Evolutionary conservation across 768 basidiomycete genomes (phyloP), one percentile per base, ranked within the genome.

Genomic region (Suillus spraguei): DNA sequence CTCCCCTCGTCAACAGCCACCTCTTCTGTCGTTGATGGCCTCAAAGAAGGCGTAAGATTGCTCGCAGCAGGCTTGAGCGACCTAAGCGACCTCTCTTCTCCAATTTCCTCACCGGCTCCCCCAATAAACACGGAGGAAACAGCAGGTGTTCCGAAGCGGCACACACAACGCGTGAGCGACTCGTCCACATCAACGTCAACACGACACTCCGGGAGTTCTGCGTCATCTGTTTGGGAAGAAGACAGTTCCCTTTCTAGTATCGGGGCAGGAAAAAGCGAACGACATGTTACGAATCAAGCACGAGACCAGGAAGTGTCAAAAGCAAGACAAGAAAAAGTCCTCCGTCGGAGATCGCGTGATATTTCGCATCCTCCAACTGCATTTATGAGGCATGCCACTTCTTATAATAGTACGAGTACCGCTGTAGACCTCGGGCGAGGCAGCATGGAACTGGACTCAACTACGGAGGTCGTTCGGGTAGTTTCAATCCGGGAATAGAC

Each of bases 21-120:
- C 16, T 74, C 78, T 16, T 75, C 79, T 1, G 73, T 85, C 28
- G 69, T 90, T 0, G 87, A 86, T 66, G 87, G 86, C 7, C 80
- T 91, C 67, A 85, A 83, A 67, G 89, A 86, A 67, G 84, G 89
- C 16, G 86, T 90, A 4, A 79, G 88, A 41, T 76, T 90, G 54
- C 75, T 92, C 36, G 80, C 84, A 5, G 82, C 84, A 0, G 85
- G 73, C 32, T 74, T 77, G 53, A 71, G 66, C 38, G 79, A 78
- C 35, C 64, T 79, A 22, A 46, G 71, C 61, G 59, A 65, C 68
- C 16, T 65, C 74, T 42, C 62, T 70, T n/a, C 47, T 66, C n/a
- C 63, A 64, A 6, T 61, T 67, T n/a, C 59, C 58, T 68, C 39
- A 56, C 63, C 46, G 59, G 49, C 46, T 63, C 62, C 60, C 50